Conservation (phyloP, 176 grass and related monocot genomes). For the Phoenix roebelenii region DNA sequence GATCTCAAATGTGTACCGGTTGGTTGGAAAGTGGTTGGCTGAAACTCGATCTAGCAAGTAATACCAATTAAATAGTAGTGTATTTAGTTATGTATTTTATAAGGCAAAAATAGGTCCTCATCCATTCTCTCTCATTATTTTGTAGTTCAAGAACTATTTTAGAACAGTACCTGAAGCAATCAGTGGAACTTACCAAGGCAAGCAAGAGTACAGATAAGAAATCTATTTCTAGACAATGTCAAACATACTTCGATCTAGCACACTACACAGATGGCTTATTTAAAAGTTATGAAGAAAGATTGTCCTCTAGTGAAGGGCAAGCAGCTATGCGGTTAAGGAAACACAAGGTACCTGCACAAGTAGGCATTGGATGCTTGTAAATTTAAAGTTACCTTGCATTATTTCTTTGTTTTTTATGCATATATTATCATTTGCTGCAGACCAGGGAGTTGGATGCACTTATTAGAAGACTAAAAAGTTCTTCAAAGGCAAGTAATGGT, state of each 20-base stretch:
- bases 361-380: background rate
- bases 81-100: no score
- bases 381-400: slow-evolving; percentile 4
- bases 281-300: slow-evolving; percentile 89
- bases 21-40: slow-evolving; percentile 93
- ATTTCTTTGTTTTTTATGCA: slow-evolving; percentile 9
- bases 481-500: slow-evolving; percentile 49
- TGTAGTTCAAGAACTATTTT: slow-evolving; percentile 85
- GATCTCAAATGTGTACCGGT: slow-evolving; percentile 67
- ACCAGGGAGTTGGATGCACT: slow-evolving; percentile 81
- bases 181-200: slow-evolving; percentile 53
- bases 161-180: slow-evolving; percentile 79
- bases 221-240: slow-evolving; percentile 58
- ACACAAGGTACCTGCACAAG: slow-evolving; percentile 40
- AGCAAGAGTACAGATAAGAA: slow-evolving; percentile 43
- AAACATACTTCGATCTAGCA: slow-evolving; percentile 72
- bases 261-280: slow-evolving; percentile 85
- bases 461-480: slow-evolving; percentile 74
- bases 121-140: background rate
- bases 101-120: background rate
- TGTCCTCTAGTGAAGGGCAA: slow-evolving; percentile 92
- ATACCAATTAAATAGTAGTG: background rate
- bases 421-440: slow-evolving; percentile 35
- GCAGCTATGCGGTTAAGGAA: slow-evolving; percentile 77
- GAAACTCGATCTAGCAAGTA: slow-evolving; percentile 99